Percentiles rank a stretch among this genome's conserved stretches.
These are phyloP conservation scores for sorghum (Sorghum bicolor) DNA, from an alignment of 176 grass and related monocot species.

Conservation along the genomic window Sorghum_bicolor_NCBIv3 NC_012871.2:738001-738500, in stretches of 20 bases:
- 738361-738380: not conserved
- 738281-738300: too few species aligned
- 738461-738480: not conserved
- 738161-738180: too few species aligned
- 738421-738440: not conserved
- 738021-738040: conserved; percentile 23
- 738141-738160: too few species aligned
- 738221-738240: too few species aligned
- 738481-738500: not conserved
- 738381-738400: not conserved
- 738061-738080: not conserved
- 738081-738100: not conserved
- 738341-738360: too few species aligned
- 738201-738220: too few species aligned
- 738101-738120: conserved; percentile 15
- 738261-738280: too few species aligned
- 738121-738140: conserved; percentile 22
- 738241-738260: too few species aligned
- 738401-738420: not conserved
- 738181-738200: too few species aligned
- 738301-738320: too few species aligned
- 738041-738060: conserved; percentile 4
- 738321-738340: too few species aligned
- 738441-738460: not conserved
- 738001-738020: not conserved